phyloP scores from a whole-genome alignment of 345 rosid species.

The Eucalyptus curtisii region DNA sequence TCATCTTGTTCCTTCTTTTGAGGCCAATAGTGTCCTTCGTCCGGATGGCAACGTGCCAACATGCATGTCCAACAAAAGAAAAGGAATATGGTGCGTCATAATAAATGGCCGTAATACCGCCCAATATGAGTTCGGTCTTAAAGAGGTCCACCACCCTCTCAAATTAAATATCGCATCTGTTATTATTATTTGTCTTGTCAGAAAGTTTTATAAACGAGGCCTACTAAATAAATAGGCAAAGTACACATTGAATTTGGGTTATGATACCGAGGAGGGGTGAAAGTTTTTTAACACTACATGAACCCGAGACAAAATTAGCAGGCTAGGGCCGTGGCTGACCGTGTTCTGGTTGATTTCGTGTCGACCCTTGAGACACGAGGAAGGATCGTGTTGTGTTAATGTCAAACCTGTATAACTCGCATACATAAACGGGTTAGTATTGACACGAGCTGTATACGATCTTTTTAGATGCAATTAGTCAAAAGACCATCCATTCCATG shows the following conservation, averaged over 20 bases:
- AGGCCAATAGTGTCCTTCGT: background rate
- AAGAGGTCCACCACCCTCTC: background rate
- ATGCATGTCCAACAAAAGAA: background rate
- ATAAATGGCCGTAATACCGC: background rate
- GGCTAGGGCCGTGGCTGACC: background rate
- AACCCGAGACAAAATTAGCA: background rate
- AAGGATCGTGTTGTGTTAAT: fast-evolving
- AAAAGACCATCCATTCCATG: background rate
- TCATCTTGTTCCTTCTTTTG: background rate
- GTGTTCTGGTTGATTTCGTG: background rate
- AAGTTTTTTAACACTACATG: background rate
- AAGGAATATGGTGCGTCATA: background rate
- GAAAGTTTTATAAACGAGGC: background rate
- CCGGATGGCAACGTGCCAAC: background rate
- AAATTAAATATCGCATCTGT: background rate
- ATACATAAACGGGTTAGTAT: fast-evolving
- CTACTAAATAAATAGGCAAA: background rate
- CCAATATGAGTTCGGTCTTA: background rate
- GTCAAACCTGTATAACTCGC: background rate
- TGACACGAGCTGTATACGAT: fast-evolving
- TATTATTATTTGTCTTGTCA: background rate
- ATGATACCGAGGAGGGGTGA: background rate
- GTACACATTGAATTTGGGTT: background rate
- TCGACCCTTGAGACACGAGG: fast-evolving
- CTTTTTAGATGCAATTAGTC: background rate